Evolutionary conservation across 139 green algal genomes (phyloP), one percentile per base, ranked within the genome.

Genomic region (Closterium sp.): DNA sequence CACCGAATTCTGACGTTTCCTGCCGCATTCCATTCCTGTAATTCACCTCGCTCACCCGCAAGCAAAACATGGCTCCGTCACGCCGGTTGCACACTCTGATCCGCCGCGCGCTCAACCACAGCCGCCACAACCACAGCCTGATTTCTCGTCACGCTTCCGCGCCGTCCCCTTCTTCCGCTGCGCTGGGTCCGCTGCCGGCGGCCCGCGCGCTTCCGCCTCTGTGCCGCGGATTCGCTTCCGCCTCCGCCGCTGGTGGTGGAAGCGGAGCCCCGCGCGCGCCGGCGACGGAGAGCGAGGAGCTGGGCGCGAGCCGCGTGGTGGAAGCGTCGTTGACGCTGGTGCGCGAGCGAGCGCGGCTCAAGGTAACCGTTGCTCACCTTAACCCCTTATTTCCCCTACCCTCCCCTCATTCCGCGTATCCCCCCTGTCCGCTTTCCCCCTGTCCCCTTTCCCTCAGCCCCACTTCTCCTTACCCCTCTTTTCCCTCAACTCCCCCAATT

Each of bases 251-350:
- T 0, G 85, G 85, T 24, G 85, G 85, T 6, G 85, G 85, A 17
- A 29, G 85, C 85, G 85, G 85, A 30, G 62, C 62, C 62, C 85
- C 85, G n/a, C 28, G 28, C 28, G 85, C 85, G 79, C 38, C 38
- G 62, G 62, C 4, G 62, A 87, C n/a, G 11, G 87, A 50, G 87
- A 29, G 28, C 87, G 30, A 42, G 29, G 27, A 30, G 88, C 7
- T 32, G 9, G 91, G 91, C 22, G 89, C 45, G 91, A 90, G 89
- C 34, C 89, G 91, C 31, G 89, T 94, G 24, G 88, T 94, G 32
- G 91, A 94, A 32, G 91, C 91, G 29, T 94, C 89, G 30, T 90
- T 94, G n/a, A 94, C 91, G 85, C 88, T 94, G 31, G 79, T 94
- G 19, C 29, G 91, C 29, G 91, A 94, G 86, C n/a, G 91, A 86